Base-by-base conservation (phyloP, 345 rosid species). In the Raphanus sativus region DNA sequence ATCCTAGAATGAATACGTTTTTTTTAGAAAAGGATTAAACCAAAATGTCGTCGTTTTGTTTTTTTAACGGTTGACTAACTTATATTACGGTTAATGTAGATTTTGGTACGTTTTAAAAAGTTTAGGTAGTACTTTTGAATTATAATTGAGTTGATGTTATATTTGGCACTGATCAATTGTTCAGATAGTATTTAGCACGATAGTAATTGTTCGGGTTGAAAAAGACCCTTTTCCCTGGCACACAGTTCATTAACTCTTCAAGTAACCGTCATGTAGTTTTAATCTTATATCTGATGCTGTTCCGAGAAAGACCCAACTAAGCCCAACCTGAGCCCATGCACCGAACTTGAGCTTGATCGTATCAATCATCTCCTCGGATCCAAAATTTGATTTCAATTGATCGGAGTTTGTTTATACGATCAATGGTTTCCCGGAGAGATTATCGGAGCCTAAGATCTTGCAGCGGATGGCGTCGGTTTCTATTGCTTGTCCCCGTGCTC, bases 401-500 rank as follows among this genome's bases (percentile, higher is more conserved):
- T 34, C 50, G 67, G 67, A 60, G 8, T 71, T 13, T 38, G 16
- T 32, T 0, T 25, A 11, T 7, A 6, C 7, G 21, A 42, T n/a
- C 55, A 63, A 80, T 80, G 83, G 83, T 28, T 70, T 56, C 83
- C 6, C 79, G 83, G 62, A 75, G 83, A 69, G 83, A 80, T 33
- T 80, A 69, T 48, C 79, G 83, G 83, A 80, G 83, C 16, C 85
- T 89, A 89, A 89, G 85, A 83, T 70, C 70, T 11, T 86, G 88
- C 71, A 61, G 24, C 30, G 89, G 95, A 55, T 92, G 98, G 94
- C 89, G 89, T 54, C 87, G 87, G 54, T 73, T 85, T 69, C 83
- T 90, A 48, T 62, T 90, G 59, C 76, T 79, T 5, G 73, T 89
- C 66, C 93, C 90, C 52, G 71, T 94, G 7, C 13, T 90, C 28